Conservation (phyloP, 257 asterid genomes). For the Solanum chiquidenum region DNA sequence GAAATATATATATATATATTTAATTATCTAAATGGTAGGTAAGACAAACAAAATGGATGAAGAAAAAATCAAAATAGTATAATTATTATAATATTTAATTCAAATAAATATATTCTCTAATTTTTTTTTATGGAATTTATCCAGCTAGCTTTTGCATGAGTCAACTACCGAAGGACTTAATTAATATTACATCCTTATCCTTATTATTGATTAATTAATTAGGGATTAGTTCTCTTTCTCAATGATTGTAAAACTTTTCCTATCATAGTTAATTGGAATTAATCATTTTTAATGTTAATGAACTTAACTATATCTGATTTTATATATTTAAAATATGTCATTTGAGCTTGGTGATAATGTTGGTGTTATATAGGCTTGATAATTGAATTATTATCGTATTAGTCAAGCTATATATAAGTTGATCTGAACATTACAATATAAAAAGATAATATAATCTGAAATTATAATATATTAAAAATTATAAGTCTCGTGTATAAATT, state of each 20-base stretch:
- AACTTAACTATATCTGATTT: background rate
- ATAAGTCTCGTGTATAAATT: background rate
- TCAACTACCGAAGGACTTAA: background rate
- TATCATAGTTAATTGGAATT: background rate
- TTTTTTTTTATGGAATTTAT: background rate
- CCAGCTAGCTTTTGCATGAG: background rate
- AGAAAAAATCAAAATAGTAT: background rate
- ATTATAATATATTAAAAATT: background rate
- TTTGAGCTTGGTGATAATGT: background rate
- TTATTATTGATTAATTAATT: background rate
- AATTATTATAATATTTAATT: background rate
- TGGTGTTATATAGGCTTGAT: background rate
- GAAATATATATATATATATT: background rate
- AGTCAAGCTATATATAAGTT: accelerated
- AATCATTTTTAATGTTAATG: background rate
- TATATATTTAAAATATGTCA: background rate
- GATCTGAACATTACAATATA: background rate
- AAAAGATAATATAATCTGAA: background rate
- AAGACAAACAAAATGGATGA: background rate
- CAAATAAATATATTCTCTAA: background rate
- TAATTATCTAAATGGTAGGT: background rate
- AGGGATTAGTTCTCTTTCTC: background rate
- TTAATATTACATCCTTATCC: background rate
- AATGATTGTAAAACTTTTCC: background rate
- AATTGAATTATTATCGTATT: background rate